phyloP scores from a whole-genome alignment of 352 stramenopile genomes.

The Pythium dissotocum region DNA sequence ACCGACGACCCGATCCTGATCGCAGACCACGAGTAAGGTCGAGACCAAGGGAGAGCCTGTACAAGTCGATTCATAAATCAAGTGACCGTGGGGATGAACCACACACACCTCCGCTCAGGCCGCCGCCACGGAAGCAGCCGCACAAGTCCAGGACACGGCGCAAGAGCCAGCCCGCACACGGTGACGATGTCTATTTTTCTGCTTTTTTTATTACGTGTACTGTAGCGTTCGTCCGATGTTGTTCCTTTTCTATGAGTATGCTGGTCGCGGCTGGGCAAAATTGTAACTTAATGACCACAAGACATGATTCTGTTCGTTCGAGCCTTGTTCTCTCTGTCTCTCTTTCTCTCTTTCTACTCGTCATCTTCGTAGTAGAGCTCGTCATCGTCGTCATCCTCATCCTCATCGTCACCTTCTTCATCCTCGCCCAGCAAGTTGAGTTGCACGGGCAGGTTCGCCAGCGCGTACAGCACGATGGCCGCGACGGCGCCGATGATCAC shows the following conservation, averaged over 20 bases:
- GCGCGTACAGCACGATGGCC: conserved; percentile 68
- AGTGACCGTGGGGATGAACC: conserved; percentile 31
- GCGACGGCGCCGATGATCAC: conserved; percentile 76
- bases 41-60: not conserved
- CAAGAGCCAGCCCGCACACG: conserved; percentile 6
- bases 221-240: conserved; percentile 16
- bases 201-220: conserved; percentile 20
- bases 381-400: conserved; percentile 39
- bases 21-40: conserved; percentile 9
- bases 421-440: conserved; percentile 55
- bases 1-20: conserved; percentile 23
- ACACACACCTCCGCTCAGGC: conserved; percentile 12
- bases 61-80: conserved; percentile 25
- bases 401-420: conserved; percentile 39
- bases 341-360: conserved; percentile 18
- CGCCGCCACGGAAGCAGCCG: not conserved
- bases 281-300: conserved; percentile 32
- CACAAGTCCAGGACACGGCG: not conserved
- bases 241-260: conserved; percentile 25
- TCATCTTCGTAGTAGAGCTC: conserved; percentile 36
- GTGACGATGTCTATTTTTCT: conserved; percentile 23
- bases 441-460: conserved; percentile 62
- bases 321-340: not conserved
- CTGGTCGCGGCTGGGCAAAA: conserved; percentile 20
- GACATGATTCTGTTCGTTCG: not conserved